Evolutionary conservation across 2,329 filamentous ascomycete species (phyloP).

Genomic region (Clonostachys byssicola): DNA sequence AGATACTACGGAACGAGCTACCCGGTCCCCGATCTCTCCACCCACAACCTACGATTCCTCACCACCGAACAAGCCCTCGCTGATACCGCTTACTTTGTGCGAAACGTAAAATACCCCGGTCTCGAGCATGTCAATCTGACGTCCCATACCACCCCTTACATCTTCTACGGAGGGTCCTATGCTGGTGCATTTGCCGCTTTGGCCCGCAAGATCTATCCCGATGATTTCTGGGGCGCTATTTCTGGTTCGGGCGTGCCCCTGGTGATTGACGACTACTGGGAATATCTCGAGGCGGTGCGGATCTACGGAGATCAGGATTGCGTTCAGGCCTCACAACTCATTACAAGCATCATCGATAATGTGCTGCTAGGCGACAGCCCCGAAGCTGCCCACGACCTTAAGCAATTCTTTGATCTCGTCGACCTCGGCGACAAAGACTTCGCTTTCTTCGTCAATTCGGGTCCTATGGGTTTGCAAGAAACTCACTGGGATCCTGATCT

Average conservation of each 20-base stretch:
- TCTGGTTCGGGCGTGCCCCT: slow-evolving; percentile 76
- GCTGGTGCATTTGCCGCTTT: slow-evolving; percentile 78
- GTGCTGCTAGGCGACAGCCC: slow-evolving; percentile 36
- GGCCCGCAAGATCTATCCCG: slow-evolving; percentile 70
- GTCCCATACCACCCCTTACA: slow-evolving; percentile 62
- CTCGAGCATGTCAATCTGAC: slow-evolving; percentile 65
- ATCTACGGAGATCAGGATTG: slow-evolving; percentile 54
- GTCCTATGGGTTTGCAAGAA: slow-evolving; percentile 38
- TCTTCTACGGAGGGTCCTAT: slow-evolving; percentile 82
- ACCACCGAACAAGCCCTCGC: slow-evolving; percentile 80
- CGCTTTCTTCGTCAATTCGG: slow-evolving; percentile 31
- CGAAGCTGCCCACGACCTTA: slow-evolving; percentile 40
- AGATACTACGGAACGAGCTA: slow-evolving; percentile 81
- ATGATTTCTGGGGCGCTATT: slow-evolving; percentile 75
- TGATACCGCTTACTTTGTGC: slow-evolving; percentile 77
- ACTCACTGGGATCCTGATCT: slow-evolving; percentile 52
- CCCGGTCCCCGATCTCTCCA: slow-evolving; percentile 60
- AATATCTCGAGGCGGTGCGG: slow-evolving; percentile 48
- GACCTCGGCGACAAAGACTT: slow-evolving; percentile 41
- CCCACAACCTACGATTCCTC: slow-evolving; percentile 72
- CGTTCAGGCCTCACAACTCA: slow-evolving; percentile 56
- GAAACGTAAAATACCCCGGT: slow-evolving; percentile 66
- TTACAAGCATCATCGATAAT: slow-evolving; percentile 46
- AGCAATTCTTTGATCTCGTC: slow-evolving; percentile 39
- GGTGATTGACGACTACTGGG: slow-evolving; percentile 75